phyloP scores from a whole-genome alignment of 352 stramenopile genomes.

The Phytopythium sindhum region DNA sequence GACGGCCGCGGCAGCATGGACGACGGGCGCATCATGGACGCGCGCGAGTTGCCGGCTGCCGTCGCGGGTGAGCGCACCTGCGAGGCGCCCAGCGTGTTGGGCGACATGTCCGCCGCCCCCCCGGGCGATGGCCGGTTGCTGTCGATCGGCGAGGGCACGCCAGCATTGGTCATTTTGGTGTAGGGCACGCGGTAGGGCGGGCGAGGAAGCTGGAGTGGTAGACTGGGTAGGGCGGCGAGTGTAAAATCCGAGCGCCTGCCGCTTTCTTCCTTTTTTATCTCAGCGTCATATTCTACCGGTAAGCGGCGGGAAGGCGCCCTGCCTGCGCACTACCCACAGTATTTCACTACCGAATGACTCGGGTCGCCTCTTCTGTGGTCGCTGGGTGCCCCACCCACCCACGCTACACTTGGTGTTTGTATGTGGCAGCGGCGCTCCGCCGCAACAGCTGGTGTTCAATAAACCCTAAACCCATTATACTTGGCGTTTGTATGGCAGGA shows the following conservation, averaged over 20 bases:
- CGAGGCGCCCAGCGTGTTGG: not conserved
- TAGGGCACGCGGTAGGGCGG: not conserved
- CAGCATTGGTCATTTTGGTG: not conserved
- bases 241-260: not conserved
- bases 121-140: conserved; percentile 2
- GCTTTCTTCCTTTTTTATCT: not conserved
- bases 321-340: too few relatives aligned
- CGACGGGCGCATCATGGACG: conserved; percentile 11
- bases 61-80: conserved; percentile 2
- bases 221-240: not conserved
- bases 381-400: not conserved
- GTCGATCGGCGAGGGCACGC: not conserved
- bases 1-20: conserved; percentile 13
- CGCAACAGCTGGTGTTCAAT: not conserved
- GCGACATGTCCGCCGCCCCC: not conserved
- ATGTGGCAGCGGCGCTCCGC: not conserved
- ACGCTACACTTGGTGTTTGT: not conserved
- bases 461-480: too few relatives aligned
- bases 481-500: too few relatives aligned
- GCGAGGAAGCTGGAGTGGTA: not conserved
- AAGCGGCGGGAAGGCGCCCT: too few relatives aligned
- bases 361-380: not conserved
- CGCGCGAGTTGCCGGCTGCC: conserved; percentile 2
- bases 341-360: too few relatives aligned
- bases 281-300: too few relatives aligned